Evolutionary conservation across 2,329 filamentous ascomycete species (phyloP).

Genomic region (Plectosphaerella sp.): DNA sequence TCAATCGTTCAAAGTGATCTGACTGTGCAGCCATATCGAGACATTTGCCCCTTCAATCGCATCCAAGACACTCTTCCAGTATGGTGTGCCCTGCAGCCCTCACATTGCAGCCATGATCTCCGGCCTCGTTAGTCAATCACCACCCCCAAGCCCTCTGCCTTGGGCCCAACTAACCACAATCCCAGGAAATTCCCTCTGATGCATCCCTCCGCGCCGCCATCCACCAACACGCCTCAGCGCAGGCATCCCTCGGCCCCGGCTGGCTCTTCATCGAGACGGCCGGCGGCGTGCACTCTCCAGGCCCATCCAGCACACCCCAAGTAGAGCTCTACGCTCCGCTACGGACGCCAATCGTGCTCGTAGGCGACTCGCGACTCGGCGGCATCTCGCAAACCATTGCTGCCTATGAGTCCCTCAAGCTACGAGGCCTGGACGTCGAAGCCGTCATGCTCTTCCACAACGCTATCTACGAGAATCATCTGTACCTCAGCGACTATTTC

Average conservation of each 20-base stretch:
- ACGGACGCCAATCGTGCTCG: constrained; percentile 66
- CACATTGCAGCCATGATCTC: constrained; percentile 61
- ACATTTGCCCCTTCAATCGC: constrained; percentile 49
- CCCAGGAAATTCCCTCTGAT: constrained; percentile 46
- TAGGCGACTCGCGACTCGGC: constrained; percentile 71
- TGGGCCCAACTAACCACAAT: constrained; percentile 5
- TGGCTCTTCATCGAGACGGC: constrained; percentile 75
- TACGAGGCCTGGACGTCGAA: constrained; percentile 76
- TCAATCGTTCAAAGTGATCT: not conserved
- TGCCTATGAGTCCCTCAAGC: constrained; percentile 70
- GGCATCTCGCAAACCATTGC: constrained; percentile 79
- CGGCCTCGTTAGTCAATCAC: constrained; percentile 34
- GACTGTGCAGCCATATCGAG: constrained; percentile 51
- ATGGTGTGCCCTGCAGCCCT: constrained; percentile 70
- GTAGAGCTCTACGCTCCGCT: constrained; percentile 73
- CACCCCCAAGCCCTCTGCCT: not conserved
- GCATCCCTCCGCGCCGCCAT: constrained; percentile 45
- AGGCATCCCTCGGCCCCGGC: constrained; percentile 37
- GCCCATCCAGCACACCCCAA: constrained; percentile 70
- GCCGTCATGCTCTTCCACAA: constrained; percentile 66
- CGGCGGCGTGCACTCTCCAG: constrained; percentile 75
- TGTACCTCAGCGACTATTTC: constrained; percentile 67
- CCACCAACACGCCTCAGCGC: constrained; percentile 36
- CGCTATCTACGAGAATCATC: constrained; percentile 60
- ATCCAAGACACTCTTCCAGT: constrained; percentile 62